phyloP scores from a whole-genome alignment of 2,329 filamentous ascomycete genomes.

The Neofusicoccum ribis region DNA sequence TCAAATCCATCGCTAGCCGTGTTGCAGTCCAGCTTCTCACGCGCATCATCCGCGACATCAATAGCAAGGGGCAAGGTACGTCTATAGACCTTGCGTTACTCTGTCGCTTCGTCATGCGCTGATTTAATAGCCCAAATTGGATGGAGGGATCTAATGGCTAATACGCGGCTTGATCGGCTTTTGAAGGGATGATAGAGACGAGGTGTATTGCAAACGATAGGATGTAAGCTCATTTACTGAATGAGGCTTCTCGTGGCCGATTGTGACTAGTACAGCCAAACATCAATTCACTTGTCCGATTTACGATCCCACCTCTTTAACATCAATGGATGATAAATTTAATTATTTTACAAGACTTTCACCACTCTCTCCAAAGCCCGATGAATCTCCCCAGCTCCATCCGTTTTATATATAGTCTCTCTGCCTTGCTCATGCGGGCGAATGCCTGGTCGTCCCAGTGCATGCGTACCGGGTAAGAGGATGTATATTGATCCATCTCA shows the following conservation, averaged over 20 bases:
- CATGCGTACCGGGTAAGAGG: constrained; percentile 67
- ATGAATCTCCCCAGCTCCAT: not conserved
- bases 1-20: not conserved
- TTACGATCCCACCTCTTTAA: no score
- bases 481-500: constrained; percentile 55
- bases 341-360: not conserved
- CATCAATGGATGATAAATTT: not conserved
- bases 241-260: no score
- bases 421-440: constrained; percentile 11
- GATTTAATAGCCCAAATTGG: not conserved
- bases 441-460: constrained; percentile 55
- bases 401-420: not conserved
- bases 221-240: no score
- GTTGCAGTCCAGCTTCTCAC: not conserved
- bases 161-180: not conserved
- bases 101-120: not conserved
- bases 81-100: not conserved
- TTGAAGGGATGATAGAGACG: not conserved
- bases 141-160: not conserved
- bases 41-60: not conserved
- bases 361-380: not conserved
- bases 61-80: not conserved
- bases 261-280: no score
- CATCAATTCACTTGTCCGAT: no score
- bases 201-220: not conserved